Evolutionary conservation across 1,139 yeast genomes (phyloP), one percentile per base, ranked within the genome.

Genomic region (Groenewaldozyma auringiensis): DNA sequence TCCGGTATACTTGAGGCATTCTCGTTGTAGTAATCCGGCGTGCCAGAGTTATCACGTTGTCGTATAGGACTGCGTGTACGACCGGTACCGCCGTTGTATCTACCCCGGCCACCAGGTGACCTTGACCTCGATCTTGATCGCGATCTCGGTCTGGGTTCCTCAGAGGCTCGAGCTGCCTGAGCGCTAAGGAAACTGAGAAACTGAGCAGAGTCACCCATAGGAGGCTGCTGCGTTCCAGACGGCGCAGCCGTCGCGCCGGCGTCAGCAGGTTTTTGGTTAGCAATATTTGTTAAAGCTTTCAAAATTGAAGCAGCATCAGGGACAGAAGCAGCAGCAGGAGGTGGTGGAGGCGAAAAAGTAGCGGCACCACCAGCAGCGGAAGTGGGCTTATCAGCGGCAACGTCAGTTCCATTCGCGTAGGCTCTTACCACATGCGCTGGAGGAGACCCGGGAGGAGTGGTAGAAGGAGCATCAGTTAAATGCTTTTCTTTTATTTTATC

Each of bases 101-200:
- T 51, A 63, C 53, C 41, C 50, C 34, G 54, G 13, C 49, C 67
- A 43, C 61, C 64, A 17, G 81, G 83, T 9, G 83, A 78, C 58
- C 82, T 68, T 3, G 81, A 77, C 62, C 83, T 57, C 56, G 45
- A 57, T 57, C 47, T 49, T 58, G 43, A 9, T 37, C 38, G 11
- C 35, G 36, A 18, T n/a, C 18, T 20, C 11, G 18, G 21, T 14
- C n/a, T 18, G 29, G 33, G 37, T 42, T 44, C 44, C 50, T 21
- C 45, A 42, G 45, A 29, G 37, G 37, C 27, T 25, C 44, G 35
- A 41, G 47, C 41, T 43, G 49, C 41, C 3, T 31, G 31, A 2
- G 21, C 31, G 16, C 27, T 41, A 20, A 45, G 51, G 47, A 47
- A 47, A 27, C 34, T 50, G 25, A 44, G 47, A 31, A 43, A 46